phyloP scores from a whole-genome alignment of 768 basidiomycete genomes.

The Tulasnella sp. region DNA sequence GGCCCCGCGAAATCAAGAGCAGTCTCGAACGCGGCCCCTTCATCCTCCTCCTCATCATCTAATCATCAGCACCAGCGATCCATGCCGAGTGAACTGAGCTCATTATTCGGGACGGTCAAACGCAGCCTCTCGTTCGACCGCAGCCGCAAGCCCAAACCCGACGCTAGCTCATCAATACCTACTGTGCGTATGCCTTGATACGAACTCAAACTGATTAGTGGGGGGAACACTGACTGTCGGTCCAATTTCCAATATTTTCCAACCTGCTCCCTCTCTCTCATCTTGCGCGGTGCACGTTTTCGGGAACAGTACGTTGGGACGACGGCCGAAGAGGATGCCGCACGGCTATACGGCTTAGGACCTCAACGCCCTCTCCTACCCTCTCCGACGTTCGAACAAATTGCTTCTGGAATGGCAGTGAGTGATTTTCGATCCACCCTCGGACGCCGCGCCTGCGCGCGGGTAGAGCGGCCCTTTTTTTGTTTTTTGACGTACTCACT shows the following conservation, averaged over 20 bases:
- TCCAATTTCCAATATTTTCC: background rate
- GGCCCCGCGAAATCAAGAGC: background rate
- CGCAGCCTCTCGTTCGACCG: constrained; percentile 11
- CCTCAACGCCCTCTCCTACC: constrained; percentile 16
- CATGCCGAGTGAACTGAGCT: constrained; percentile 7
- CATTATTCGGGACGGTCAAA: constrained; percentile 12
- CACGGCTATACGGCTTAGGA: constrained; percentile 5
- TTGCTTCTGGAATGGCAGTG: constrained; percentile 21
- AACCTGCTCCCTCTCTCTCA: background rate
- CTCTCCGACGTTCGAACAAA: constrained; percentile 20
- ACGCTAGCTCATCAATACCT: background rate
- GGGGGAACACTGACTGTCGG: background rate
- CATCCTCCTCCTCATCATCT: background rate
- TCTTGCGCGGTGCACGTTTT: background rate
- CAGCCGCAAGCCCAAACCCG: background rate
- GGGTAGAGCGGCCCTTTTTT: background rate
- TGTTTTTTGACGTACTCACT: background rate
- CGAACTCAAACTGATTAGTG: background rate
- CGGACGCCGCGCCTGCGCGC: background rate
- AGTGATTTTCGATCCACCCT: background rate
- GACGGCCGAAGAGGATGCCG: constrained; percentile 19
- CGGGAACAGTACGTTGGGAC: constrained; percentile 12
- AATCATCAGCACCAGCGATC: background rate
- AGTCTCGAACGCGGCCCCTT: background rate
- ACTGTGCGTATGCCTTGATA: background rate